These are phyloP conservation scores for Salix viminalis DNA, from an alignment of 345 rosid species.

Conservation along the genomic window DNA sequence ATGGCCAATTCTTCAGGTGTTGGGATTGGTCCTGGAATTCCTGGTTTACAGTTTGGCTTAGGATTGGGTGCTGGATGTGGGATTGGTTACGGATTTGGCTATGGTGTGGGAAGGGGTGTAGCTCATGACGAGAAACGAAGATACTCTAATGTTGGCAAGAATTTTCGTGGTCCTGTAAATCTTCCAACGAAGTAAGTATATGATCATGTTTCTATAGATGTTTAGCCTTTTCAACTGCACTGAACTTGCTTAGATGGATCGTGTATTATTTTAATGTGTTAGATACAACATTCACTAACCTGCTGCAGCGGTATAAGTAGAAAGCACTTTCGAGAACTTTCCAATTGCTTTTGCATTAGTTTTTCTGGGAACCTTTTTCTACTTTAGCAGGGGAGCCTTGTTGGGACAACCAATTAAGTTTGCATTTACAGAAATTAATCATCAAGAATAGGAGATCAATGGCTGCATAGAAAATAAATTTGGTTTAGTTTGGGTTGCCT, in stretches of 20 bases:
- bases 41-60: slow-evolving; percentile 71
- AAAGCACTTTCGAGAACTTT: not conserved
- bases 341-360: not conserved
- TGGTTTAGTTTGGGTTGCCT: too few relatives aligned
- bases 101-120: slow-evolving; percentile 70
- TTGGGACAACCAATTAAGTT: not conserved
- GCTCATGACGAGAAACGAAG: slow-evolving; percentile 50
- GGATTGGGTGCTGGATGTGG: slow-evolving; percentile 91
- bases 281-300: not conserved
- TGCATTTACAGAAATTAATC: not conserved
- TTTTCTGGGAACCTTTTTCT: not conserved
- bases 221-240: not conserved
- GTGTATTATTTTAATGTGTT: not conserved
- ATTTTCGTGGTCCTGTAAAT: slow-evolving; percentile 26
- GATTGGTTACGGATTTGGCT: slow-evolving; percentile 81
- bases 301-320: not conserved
- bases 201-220: not conserved
- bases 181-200: slow-evolving; percentile 45
- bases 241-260: not conserved
- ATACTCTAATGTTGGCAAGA: slow-evolving; percentile 50
- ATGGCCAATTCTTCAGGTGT: slow-evolving; percentile 40
- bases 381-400: not conserved
- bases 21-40: slow-evolving; percentile 81
- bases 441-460: not conserved
- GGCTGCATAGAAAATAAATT: too few relatives aligned